Conservation (phyloP, 164 flowering plant species). For the Umbellularia californica region DNA sequence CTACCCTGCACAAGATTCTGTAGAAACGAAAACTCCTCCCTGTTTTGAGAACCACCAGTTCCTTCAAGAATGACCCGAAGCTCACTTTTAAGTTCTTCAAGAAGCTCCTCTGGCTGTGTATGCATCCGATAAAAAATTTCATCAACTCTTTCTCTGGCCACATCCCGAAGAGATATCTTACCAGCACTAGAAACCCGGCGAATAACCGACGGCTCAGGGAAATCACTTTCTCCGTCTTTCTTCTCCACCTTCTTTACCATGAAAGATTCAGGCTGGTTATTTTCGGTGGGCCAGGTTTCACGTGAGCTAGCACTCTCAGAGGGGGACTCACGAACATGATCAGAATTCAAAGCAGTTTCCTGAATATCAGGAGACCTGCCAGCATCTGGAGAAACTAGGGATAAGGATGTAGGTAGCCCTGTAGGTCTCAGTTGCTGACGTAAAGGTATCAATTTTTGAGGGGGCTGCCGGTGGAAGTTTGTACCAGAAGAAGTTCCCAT, state of each 20-base stretch:
- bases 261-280: conserved; percentile 30
- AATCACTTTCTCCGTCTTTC: conserved; percentile 48
- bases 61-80: conserved; percentile 83
- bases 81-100: conserved; percentile 70
- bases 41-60: conserved; percentile 71
- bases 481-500: conserved; percentile 26
- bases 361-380: conserved; percentile 8
- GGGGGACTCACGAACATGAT: conserved; percentile 72
- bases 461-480: conserved; percentile 27
- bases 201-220: conserved; percentile 61
- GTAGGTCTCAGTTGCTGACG: conserved; percentile 30
- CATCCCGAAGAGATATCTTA: conserved; percentile 63
- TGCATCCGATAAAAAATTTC: conserved; percentile 63
- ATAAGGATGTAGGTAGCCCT: conserved; percentile 32
- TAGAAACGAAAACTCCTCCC: conserved; percentile 69
- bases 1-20: conserved; percentile 79
- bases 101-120: conserved; percentile 58
- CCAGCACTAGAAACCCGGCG: conserved; percentile 61
- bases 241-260: conserved; percentile 50
- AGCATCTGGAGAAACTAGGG: conserved; percentile 25
- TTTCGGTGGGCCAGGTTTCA: conserved; percentile 72
- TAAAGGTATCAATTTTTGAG: conserved; percentile 28
- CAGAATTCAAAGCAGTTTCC: conserved; percentile 38
- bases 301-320: conserved; percentile 93
- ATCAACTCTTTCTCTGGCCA: conserved; percentile 80